phyloP scores from a whole-genome alignment of 2,329 filamentous ascomycete species.

The Fusarium vanettenii region DNA sequence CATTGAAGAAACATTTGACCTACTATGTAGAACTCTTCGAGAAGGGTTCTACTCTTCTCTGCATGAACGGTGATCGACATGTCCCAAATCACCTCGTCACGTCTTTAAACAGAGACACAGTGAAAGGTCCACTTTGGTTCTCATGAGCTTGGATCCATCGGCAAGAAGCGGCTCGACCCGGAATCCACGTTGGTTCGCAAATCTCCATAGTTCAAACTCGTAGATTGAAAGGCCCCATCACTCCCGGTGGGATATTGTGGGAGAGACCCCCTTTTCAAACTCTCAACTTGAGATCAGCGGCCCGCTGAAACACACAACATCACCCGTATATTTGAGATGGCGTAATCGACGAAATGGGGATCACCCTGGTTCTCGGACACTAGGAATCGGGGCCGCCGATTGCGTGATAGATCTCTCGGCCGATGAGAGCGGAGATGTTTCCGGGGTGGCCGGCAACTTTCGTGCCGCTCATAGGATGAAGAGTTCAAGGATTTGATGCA shows the following conservation, averaged over 20 bases:
- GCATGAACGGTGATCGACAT: conserved; percentile 1
- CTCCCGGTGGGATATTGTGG: not conserved
- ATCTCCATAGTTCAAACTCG: not conserved
- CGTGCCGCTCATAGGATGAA: not conserved
- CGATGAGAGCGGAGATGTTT: not conserved
- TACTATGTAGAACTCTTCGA: not conserved
- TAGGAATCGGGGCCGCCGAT: conserved; percentile 1
- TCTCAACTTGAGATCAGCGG: not conserved
- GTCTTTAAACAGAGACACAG: not conserved
- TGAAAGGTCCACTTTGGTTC: not conserved
- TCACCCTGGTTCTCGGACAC: not conserved
- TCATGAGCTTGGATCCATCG: not conserved
- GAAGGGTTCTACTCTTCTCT: not conserved
- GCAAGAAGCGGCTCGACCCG: not conserved
- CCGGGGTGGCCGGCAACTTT: not conserved
- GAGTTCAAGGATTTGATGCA: not conserved
- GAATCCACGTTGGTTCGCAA: not conserved
- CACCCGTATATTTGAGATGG: not conserved
- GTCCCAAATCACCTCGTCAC: not conserved
- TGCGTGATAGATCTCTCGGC: conserved; percentile 1
- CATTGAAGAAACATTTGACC: not conserved
- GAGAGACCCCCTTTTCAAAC: not conserved
- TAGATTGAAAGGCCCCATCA: not conserved
- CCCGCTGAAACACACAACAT: not conserved
- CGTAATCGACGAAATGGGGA: not conserved